Conservation (phyloP, 192 early-diverging fungal genomes). For the Umbelopsis sp. region DNA sequence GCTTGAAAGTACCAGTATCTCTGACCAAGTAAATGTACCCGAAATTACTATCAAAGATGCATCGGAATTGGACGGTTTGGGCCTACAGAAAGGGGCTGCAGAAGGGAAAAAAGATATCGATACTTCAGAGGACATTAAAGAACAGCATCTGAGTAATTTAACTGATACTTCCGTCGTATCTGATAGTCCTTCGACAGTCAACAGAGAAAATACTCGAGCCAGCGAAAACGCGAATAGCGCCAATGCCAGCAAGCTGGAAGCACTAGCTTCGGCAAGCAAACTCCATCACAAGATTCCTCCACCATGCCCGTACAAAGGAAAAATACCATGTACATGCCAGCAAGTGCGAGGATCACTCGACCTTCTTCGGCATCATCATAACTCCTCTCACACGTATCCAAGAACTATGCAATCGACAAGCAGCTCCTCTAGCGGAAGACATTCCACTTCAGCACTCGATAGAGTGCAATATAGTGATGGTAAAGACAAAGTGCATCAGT, state of each 20-base stretch:
- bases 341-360: background rate
- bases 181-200: background rate
- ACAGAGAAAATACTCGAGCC: too few relatives aligned
- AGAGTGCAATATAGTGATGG: background rate
- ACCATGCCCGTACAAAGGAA: constrained; percentile 7
- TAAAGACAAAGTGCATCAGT: background rate
- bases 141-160: background rate
- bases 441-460: background rate
- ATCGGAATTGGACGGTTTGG: background rate
- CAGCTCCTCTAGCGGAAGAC: background rate
- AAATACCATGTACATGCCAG: constrained; percentile 9
- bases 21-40: too few relatives aligned
- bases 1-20: too few relatives aligned
- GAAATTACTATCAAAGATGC: too few relatives aligned
- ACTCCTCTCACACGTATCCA: background rate
- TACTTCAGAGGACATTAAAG: background rate
- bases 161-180: background rate
- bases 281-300: background rate
- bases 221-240: background rate
- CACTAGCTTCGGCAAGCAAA: background rate
- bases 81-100: background rate
- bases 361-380: background rate
- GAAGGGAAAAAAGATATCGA: background rate
- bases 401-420: background rate
- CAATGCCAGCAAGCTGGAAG: background rate